Base-by-base conservation (phyloP, 2,329 filamentous ascomycete species). In the Penicillium sp. region DNA sequence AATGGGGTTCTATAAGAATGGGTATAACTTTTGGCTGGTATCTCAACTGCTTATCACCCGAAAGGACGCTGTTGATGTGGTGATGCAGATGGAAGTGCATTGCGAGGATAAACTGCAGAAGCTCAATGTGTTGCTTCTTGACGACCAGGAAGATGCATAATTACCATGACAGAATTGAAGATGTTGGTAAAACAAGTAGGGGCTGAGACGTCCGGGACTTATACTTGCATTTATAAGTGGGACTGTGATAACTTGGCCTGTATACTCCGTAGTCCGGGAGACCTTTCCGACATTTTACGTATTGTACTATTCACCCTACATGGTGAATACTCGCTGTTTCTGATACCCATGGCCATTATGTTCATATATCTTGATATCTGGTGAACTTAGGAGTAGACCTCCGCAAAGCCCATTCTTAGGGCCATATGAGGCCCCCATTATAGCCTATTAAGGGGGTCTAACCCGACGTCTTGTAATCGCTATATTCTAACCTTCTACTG, bases 31-130 rank as follows among this genome's bases (percentile, higher is more conserved):
- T 62, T 78, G 75, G 75, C 70, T 77, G 23, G 74, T 78, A 13
- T 74, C 75, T 5, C 73, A 76, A 47, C 62, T 77, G 4, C 70
- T 78, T 15, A 71, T 77, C 58, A 77, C 73, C 21, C 75, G 75
- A 38, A 76, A 76, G 46, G 72, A 77, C 54, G 73, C 73, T 9
- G 69, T 77, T n/a, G 75, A 78, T 53, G 73, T 78, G 15, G 70
- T 77, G 10, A 77, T 77, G 70, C 68, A 67, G 46, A 77, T 77
- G 74, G 76, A 77, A 48, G 73, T 78, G n/a, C 75, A 74, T 51
- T 78, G 76, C 37, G 75, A 77, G 50, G 76, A 78, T 62, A 77
- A 77, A 54, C 57, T 78, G 40, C 69, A 74, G 49, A 75, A 76
- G 55, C 61, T 78, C 50, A 77, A 75, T 40, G 75, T 77, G 5